Evolutionary conservation across 208 protist genomes (phyloP), one percentile per base, ranked within the genome.

Genomic region (Wallacemonas sp.): DNA sequence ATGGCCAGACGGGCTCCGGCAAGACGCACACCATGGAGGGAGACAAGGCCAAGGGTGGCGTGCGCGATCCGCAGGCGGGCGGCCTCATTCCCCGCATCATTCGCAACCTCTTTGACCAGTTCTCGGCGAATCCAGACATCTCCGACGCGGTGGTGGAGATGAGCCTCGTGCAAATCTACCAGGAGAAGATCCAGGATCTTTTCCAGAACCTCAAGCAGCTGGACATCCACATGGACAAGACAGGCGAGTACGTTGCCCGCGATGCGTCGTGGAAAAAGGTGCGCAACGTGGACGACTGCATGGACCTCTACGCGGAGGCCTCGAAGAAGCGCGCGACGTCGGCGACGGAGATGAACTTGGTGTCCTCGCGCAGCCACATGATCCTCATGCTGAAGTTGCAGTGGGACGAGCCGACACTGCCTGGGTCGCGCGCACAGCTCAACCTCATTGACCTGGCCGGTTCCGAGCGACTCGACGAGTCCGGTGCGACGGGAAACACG

Each of bases 1-100:
- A 99, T 61, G 98, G 98, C 25, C 97, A 99, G 79, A 99, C 97
- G 1, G 96, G 96, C 29, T 93, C 89, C 49, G 97, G 97, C 45
- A 98, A 98, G 79, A 97, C 82, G 46, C 82, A 82, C 76, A 94
- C 89, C 2, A 97, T 97, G 89, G 89, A 96, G 70, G 92, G 89
- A 14, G 76, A 81, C 67, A 76, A 77, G 44, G 44, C 41, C 4
- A 65, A 50, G 29, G 63, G 55, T 8, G 67, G 29, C 57, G 44
- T 31, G 31, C 59, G 32, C 44, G 66, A 61, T 41, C 66, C 52
- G n/a, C 20, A 50, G 14, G 57, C 57, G 3, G 63, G 52, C 23
- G 89, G 92, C 26, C 72, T 97, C 25, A 91, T 92, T 12, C 89
- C 91, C 11, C 86, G 87, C 14, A 55, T 97, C 20, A 84, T 97